A percentile compares a stretch with the other conserved stretches of the same genome.
Conservation (phyloP, 2,329 filamentous ascomycete genomes). For the Paecilomyces dactylethromorphus region DNA sequence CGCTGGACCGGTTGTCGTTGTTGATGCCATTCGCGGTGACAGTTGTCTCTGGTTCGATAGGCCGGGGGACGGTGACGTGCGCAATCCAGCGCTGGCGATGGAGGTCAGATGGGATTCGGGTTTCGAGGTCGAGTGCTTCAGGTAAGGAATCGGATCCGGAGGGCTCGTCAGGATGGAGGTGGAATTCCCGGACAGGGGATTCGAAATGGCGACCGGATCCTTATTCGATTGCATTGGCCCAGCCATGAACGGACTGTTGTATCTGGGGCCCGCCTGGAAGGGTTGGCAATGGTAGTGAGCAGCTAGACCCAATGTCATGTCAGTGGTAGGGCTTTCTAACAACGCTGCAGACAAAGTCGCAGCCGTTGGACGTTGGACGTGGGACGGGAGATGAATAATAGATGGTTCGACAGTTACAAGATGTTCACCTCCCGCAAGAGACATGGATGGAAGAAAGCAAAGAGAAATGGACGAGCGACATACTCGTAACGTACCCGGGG, state of each 20-base stretch:
- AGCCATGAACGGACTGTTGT: conserved; percentile 33
- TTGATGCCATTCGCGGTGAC: conserved; percentile 39
- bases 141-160: conserved; percentile 24
- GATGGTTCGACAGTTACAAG: background rate
- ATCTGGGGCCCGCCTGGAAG: conserved; percentile 23
- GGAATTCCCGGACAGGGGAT: conserved; percentile 23
- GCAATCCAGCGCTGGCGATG: conserved; percentile 37
- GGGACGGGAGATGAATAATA: conserved; percentile 1
- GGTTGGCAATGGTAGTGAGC: conserved; percentile 22
- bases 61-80: conserved; percentile 21
- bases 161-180: conserved; percentile 22
- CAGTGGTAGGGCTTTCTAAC: conserved; percentile 13
- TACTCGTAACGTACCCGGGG: conserved; percentile 12
- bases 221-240: conserved; percentile 36
- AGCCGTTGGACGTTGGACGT: conserved; percentile 2
- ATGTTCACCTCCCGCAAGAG: background rate
- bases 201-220: conserved; percentile 33
- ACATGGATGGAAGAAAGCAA: conserved; percentile 2
- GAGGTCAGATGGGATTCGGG: conserved; percentile 32
- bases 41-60: conserved; percentile 31
- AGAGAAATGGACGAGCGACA: conserved; percentile 12
- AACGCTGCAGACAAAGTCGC: background rate
- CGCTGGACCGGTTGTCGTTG: conserved; percentile 48
- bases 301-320: conserved; percentile 31
- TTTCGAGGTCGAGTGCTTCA: conserved; percentile 26